phyloP scores from a whole-genome alignment of 352 stramenopile genomes.

The Phytophthora cactorum region DNA sequence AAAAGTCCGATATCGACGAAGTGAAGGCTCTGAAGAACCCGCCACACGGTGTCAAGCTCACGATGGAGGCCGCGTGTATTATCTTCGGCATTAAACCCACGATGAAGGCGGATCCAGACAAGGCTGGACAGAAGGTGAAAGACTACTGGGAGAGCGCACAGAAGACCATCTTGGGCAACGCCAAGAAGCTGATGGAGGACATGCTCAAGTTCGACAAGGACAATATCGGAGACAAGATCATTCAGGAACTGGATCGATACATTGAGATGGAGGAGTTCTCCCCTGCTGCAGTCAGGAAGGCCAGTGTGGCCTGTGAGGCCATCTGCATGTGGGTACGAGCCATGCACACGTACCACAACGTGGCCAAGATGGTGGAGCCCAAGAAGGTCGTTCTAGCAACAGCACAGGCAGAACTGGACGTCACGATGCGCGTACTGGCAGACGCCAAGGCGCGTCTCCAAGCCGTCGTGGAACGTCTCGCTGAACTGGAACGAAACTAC shows the following conservation, averaged over 20 bases:
- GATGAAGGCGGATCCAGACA: slow-evolving; percentile 90
- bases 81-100: slow-evolving; percentile 95
- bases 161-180: slow-evolving; percentile 86
- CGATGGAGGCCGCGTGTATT: slow-evolving; percentile 93
- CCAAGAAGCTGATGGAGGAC: slow-evolving; percentile 91
- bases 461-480: slow-evolving; percentile 87
- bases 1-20: slow-evolving; percentile 95
- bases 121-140: slow-evolving; percentile 90
- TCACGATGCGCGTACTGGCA: slow-evolving; percentile 87
- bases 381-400: slow-evolving; percentile 90
- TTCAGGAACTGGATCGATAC: slow-evolving; percentile 89
- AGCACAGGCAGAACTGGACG: slow-evolving; percentile 87
- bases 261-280: slow-evolving; percentile 93
- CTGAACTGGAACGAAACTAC: slow-evolving; percentile 91
- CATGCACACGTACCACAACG: slow-evolving; percentile 94
- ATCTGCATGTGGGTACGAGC: slow-evolving; percentile 95
- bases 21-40: slow-evolving; percentile 91
- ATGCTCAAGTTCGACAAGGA: slow-evolving; percentile 93
- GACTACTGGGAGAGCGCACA: slow-evolving; percentile 91
- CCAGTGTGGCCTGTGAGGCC: slow-evolving; percentile 90
- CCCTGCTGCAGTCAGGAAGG: slow-evolving; percentile 89
- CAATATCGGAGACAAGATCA: slow-evolving; percentile 89
- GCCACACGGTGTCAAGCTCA: slow-evolving; percentile 85
- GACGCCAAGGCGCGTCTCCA: slow-evolving; percentile 84
- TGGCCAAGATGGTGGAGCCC: slow-evolving; percentile 92